These are phyloP conservation scores for Boletus semigastroideus DNA, from an alignment of 1,284 basidiomycete genomes.

Conservation along the genomic window DNA sequence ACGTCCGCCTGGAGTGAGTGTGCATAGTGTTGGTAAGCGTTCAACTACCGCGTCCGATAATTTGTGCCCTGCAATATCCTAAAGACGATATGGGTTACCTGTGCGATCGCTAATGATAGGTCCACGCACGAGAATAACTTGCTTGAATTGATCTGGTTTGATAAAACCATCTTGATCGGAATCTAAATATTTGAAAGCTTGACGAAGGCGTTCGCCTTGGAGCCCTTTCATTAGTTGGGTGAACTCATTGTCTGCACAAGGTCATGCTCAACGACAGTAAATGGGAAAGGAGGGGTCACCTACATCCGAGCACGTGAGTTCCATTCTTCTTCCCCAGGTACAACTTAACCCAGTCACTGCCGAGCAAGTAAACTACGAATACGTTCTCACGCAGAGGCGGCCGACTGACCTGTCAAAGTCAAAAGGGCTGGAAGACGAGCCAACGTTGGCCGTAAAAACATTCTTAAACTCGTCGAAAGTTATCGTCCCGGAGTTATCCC, in stretches of 20 bases:
- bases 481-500: constrained; percentile 86
- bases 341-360: constrained; percentile 89
- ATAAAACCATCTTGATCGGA: constrained; percentile 90
- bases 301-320: constrained; percentile 88
- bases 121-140: constrained; percentile 77
- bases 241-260: constrained; percentile 80
- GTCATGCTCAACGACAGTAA: constrained; percentile 3
- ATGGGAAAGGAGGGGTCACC: constrained; percentile 33
- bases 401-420: constrained; percentile 81
- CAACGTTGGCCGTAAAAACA: constrained; percentile 82
- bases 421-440: constrained; percentile 84
- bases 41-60: constrained; percentile 89
- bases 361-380: constrained; percentile 8
- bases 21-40: constrained; percentile 85
- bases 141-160: constrained; percentile 87
- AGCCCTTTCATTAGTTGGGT: constrained; percentile 96
- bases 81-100: constrained; percentile 4
- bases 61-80: constrained; percentile 96
- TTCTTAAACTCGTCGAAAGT: constrained; percentile 92
- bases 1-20: constrained; percentile 80
- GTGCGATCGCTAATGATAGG: not conserved
- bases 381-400: constrained; percentile 5
- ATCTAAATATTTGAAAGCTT: constrained; percentile 91
- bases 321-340: constrained; percentile 91
- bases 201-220: constrained; percentile 91